Percentiles rank a stretch among this genome's conserved stretches.
These are phyloP conservation scores for Sclerotinia minor DNA, from an alignment of 2,329 filamentous ascomycete genomes.

Conservation along the genomic window DNA sequence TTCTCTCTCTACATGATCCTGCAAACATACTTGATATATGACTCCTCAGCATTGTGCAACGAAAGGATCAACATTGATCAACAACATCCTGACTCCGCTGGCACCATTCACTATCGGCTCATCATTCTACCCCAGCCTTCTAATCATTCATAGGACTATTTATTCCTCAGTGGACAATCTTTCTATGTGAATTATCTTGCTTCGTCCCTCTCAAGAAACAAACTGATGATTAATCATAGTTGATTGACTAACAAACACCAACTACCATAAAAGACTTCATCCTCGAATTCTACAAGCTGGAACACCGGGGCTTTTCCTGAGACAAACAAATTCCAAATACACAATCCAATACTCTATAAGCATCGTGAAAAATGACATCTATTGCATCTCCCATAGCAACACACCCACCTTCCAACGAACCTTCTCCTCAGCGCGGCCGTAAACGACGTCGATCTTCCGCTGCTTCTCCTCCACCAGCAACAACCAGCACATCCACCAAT, in stretches of 20 bases:
- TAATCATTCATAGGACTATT: background rate
- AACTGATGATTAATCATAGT: background rate
- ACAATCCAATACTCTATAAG: background rate
- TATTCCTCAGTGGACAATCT: background rate
- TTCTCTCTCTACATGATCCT: background rate
- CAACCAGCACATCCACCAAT: constrained; percentile 32
- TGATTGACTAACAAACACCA: background rate
- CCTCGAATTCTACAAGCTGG: background rate
- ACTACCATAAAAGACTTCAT: background rate
- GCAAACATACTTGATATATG: background rate
- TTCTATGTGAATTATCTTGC: background rate
- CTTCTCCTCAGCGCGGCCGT: constrained; percentile 33
- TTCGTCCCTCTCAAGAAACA: background rate
- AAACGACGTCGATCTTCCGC: constrained; percentile 38
- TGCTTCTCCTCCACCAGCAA: constrained; percentile 26
- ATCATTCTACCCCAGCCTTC: background rate
- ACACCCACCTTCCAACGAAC: constrained; percentile 3
- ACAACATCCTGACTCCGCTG: constrained; percentile 7
- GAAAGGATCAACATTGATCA: background rate
- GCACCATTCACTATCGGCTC: constrained; percentile 19
- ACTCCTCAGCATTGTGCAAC: background rate
- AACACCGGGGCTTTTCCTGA: background rate
- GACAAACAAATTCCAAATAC: background rate
- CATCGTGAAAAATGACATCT: constrained; percentile 13
- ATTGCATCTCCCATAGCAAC: background rate